These are phyloP conservation scores for Fusarium sp. DNA, from an alignment of 2,329 filamentous ascomycete species.

Conservation along the genomic window DNA sequence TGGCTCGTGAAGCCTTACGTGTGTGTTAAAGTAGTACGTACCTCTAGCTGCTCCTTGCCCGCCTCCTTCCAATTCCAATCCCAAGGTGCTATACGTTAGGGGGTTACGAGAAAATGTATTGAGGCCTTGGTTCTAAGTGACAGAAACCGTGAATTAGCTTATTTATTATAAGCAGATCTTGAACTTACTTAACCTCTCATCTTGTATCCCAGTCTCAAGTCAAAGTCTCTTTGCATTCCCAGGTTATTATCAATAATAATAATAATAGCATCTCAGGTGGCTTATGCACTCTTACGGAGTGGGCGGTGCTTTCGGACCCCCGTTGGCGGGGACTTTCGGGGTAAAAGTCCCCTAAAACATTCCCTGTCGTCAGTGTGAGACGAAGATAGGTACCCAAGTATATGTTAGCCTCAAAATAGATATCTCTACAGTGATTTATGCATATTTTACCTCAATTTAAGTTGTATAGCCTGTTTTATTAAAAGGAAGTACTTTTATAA, in stretches of 20 bases:
- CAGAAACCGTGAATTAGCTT: too few species aligned
- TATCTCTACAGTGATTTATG: neutral
- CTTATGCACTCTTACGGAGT: neutral
- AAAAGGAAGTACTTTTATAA: too few species aligned
- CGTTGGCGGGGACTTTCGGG: neutral
- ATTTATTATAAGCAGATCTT: too few species aligned
- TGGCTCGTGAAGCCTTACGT: slow-evolving; percentile 37
- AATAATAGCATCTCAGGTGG: neutral
- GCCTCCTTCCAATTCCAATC: neutral
- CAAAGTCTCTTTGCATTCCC: neutral
- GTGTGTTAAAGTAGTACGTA: slow-evolving; percentile 25
- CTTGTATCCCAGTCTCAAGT: neutral
- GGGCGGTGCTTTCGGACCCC: slow-evolving; percentile 8
- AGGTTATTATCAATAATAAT: neutral
- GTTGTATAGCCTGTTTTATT: too few species aligned
- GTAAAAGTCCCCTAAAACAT: slow-evolving; percentile 13
- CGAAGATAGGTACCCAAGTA: neutral
- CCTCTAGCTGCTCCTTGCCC: neutral
- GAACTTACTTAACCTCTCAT: neutral
- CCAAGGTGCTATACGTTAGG: neutral
- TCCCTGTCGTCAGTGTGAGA: neutral
- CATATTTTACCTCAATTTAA: neutral
- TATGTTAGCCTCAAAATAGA: neutral
- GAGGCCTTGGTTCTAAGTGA: too few species aligned
- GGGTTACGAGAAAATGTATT: neutral